phyloP scores from a whole-genome alignment of 148 eudicot species.

The Pharnaceum exiguum region DNA sequence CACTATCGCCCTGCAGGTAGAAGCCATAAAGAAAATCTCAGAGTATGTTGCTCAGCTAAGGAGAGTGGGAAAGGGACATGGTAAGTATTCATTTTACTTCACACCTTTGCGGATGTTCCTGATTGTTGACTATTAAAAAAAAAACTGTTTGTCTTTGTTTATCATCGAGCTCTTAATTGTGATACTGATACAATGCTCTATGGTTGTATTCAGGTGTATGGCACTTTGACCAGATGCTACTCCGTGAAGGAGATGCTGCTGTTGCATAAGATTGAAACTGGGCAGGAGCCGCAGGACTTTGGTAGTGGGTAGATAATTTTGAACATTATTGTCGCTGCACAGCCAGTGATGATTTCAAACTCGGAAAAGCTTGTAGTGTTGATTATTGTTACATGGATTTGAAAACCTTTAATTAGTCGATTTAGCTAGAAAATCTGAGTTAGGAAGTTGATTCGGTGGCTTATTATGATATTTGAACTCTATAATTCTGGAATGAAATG shows the following conservation, averaged over 20 bases:
- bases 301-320: too few relatives aligned
- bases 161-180: too few relatives aligned
- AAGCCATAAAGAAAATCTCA: slow-evolving; percentile 53
- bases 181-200: slow-evolving; percentile 1
- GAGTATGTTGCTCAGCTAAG: slow-evolving; percentile 59
- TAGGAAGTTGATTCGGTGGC: not conserved
- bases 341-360: not conserved
- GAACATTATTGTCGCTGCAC: slow-evolving; percentile 1
- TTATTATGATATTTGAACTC: not conserved
- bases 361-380: not conserved
- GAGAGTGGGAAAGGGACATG: slow-evolving; percentile 64
- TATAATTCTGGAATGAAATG: too few relatives aligned
- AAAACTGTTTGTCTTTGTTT: too few relatives aligned
- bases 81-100: slow-evolving; percentile 18
- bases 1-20: slow-evolving; percentile 28
- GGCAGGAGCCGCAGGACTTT: too few relatives aligned
- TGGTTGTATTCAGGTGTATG: slow-evolving; percentile 56
- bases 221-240: slow-evolving; percentile 91
- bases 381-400: not conserved
- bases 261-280: slow-evolving; percentile 6
- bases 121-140: too few relatives aligned
- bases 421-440: slow-evolving; percentile 4
- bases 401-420: not conserved
- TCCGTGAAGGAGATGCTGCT: slow-evolving; percentile 41
- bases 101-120: too few relatives aligned